These are phyloP conservation scores for Vigna radiata DNA, from an alignment of 306 rosid genomes.

Conservation along the genomic window DNA sequence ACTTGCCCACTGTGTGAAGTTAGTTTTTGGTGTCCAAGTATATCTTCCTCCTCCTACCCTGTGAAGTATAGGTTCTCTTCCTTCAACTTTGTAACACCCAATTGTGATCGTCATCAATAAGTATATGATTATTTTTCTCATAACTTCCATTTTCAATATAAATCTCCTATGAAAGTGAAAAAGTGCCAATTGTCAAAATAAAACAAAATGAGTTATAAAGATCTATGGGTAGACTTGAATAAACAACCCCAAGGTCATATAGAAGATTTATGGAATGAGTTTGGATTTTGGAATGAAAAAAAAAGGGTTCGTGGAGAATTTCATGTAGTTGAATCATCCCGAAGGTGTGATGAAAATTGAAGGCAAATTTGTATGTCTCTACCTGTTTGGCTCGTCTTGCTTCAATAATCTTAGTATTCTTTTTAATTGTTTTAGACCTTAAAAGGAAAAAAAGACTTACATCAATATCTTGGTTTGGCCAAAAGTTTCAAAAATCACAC, in stretches of 20 bases:
- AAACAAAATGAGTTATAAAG: not conserved
- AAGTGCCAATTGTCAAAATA: not conserved
- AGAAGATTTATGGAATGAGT: not conserved
- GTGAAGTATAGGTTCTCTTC: constrained; percentile 56
- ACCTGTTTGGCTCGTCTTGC: not conserved
- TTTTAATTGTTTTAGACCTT: not conserved
- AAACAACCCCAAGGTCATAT: not conserved
- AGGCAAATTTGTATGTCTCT: constrained; percentile 24
- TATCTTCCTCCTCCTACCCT: constrained; percentile 74
- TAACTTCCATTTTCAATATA: constrained; percentile 33
- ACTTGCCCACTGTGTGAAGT: constrained; percentile 59
- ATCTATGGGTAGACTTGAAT: not conserved
- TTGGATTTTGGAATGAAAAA: constrained; percentile 9
- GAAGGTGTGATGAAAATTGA: constrained; percentile 36
- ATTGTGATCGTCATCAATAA: constrained; percentile 32
- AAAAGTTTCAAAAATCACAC: too few relatives aligned
- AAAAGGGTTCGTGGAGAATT: not conserved
- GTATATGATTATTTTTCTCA: constrained; percentile 6
- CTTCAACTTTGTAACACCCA: constrained; percentile 36
- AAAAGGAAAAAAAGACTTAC: not conserved
- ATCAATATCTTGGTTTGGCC: not conserved
- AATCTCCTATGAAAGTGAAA: not conserved
- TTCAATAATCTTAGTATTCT: too few relatives aligned
- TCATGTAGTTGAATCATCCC: constrained; percentile 35
- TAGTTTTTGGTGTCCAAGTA: constrained; percentile 55